Evolutionary conservation across 495 filamentous ascomycete species (phyloP).

Genomic region (Neurospora africana): DNA sequence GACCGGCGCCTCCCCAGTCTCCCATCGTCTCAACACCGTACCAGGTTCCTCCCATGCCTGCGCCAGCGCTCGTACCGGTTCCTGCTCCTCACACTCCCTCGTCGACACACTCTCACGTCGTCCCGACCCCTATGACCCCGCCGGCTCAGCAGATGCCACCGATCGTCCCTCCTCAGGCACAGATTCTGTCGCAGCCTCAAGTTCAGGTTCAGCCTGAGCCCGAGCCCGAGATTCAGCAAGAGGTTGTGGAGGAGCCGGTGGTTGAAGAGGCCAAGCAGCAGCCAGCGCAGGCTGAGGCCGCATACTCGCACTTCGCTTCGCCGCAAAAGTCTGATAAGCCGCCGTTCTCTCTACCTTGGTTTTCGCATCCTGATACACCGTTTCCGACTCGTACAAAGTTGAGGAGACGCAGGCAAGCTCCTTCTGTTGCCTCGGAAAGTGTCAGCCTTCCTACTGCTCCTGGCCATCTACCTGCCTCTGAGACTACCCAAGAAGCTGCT

Average conservation of each 20-base stretch:
- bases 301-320: conserved; percentile 4
- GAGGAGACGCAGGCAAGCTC: conserved; percentile 22
- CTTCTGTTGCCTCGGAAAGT: conserved; percentile 2
- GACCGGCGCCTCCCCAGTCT: conserved; percentile 29
- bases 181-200: neutral
- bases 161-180: neutral
- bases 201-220: conserved; percentile 4
- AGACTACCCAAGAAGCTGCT: neutral
- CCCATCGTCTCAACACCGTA: conserved; percentile 28
- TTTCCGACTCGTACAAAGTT: conserved; percentile 49
- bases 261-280: neutral
- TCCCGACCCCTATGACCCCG: conserved; percentile 30
- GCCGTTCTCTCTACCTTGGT: conserved; percentile 67
- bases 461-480: neutral
- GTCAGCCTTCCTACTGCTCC: conserved; percentile 1
- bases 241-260: conserved; percentile 1
- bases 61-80: conserved; percentile 16
- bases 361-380: conserved; percentile 54
- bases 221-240: conserved; percentile 5
- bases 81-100: conserved; percentile 35
- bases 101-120: conserved; percentile 29
- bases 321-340: conserved; percentile 43
- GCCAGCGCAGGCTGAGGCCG: neutral
- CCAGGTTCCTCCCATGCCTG: conserved; percentile 27
- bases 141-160: conserved; percentile 8